Percentiles rank a stretch among this genome's conserved stretches.
These are phyloP conservation scores for Prunus mume DNA, from an alignment of 306 rosid genomes.

Conservation along the genomic window DNA sequence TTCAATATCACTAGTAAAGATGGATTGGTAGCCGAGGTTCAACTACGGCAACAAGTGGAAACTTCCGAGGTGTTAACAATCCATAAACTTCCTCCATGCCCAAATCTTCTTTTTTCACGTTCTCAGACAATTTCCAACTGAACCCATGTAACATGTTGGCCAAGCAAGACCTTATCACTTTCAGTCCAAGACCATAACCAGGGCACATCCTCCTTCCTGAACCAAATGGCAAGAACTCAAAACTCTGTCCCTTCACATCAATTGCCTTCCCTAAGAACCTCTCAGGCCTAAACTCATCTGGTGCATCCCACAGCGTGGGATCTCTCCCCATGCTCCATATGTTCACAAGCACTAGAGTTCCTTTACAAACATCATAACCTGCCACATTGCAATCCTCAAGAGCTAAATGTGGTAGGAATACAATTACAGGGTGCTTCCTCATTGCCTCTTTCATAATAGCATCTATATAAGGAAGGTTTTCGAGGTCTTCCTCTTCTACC, in stretches of 20 bases:
- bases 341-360: no score
- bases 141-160: conserved; percentile 30
- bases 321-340: neutral
- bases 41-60: conserved; percentile 24
- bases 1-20: conserved; percentile 6
- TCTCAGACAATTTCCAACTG: conserved; percentile 6
- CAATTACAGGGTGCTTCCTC: no score
- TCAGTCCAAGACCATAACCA: conserved; percentile 15
- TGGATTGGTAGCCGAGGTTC: conserved; percentile 28
- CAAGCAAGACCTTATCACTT: neutral
- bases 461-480: no score
- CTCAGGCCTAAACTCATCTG: conserved; percentile 17
- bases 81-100: conserved; percentile 29
- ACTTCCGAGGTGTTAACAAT: conserved; percentile 17
- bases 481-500: no score
- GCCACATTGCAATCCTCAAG: no score
- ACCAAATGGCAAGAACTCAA: conserved; percentile 30
- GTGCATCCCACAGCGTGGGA: conserved; percentile 19
- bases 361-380: no score
- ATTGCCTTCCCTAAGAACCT: conserved; percentile 15
- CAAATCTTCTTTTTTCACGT: conserved; percentile 7
- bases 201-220: conserved; percentile 32
- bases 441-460: no score
- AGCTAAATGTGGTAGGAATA: no score
- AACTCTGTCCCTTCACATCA: conserved; percentile 22